Percentiles rank a stretch among this genome's conserved stretches.
Conservation (phyloP, 169 alveolate genomes). For the Eimeria sp. region DNA sequence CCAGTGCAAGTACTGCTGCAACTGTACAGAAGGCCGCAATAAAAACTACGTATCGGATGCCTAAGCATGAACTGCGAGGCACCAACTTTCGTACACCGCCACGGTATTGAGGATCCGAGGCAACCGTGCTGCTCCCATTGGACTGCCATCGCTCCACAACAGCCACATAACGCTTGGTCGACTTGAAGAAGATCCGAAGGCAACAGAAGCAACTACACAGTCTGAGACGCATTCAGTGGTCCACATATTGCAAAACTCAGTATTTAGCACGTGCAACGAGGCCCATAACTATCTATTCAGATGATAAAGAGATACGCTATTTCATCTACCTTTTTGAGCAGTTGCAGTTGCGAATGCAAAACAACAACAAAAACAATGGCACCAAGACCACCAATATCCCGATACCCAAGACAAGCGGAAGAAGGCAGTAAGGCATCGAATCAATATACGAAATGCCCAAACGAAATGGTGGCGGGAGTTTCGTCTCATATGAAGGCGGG, state of each 20-base stretch:
- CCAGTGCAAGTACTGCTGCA: not conserved
- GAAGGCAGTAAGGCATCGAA: slow-evolving; percentile 46
- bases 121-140: slow-evolving; percentile 41
- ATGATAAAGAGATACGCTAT: no score
- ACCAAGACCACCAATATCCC: slow-evolving; percentile 30
- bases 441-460: slow-evolving; percentile 16
- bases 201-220: slow-evolving; percentile 61
- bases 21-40: not conserved
- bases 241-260: not conserved
- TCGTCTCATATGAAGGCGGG: not conserved
- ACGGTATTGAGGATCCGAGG: slow-evolving; percentile 39
- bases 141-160: slow-evolving; percentile 24
- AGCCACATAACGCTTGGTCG: slow-evolving; percentile 3
- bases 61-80: slow-evolving; percentile 46
- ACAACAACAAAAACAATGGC: slow-evolving; percentile 37
- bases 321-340: slow-evolving; percentile 19
- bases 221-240: not conserved
- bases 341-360: slow-evolving; percentile 44
- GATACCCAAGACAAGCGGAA: slow-evolving; percentile 22
- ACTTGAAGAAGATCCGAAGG: slow-evolving; percentile 46
- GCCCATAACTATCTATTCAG: not conserved
- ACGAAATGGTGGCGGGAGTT: not conserved
- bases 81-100: slow-evolving; percentile 29
- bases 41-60: slow-evolving; percentile 9
- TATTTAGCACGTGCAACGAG: not conserved